Evolutionary conservation across 2,329 filamentous ascomycete species (phyloP), one percentile per base, ranked within the genome.

Genomic region (Epichloe scottii): DNA sequence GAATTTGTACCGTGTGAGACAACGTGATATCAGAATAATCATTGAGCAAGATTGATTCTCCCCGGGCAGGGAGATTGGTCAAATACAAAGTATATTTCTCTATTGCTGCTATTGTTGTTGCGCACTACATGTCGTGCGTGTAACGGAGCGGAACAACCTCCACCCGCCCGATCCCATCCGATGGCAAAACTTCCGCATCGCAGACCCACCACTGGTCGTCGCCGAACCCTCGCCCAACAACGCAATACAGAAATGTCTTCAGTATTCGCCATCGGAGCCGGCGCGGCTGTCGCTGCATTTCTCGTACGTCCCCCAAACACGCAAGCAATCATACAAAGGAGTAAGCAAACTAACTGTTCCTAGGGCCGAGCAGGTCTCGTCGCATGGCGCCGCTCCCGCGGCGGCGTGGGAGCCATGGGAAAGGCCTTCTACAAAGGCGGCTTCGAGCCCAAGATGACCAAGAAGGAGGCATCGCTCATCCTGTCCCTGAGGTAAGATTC

Each of bases 341-440:
- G 11, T 12, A 49, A 17, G 35, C 26, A 14, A 44, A 26, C 19
- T 41, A 15, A 46, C 43, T n/a, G 4, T 14, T 52, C 49, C 40
- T 62, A 96, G 89, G 91, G 93, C 58, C 88, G 93, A 64, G 91
- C 93, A 54, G 91, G 90, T 61, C 79, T 95, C 39, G 86, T 97
- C 62, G 93, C 93, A 59, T 80, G 90, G 68, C 83, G 90, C 56
- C 82, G 88, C 62, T 95, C 85, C 54, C 79, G 86, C 55, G 86
- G 87, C 56, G 84, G 84, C 56, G 76, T 87, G 46, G 86, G 85
- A 58, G 84, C 86, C 37, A 73, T 95, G 60, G 93, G 93, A 61
- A 89, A 90, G 68, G 83, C 89, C 41, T 98, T 89, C 66, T 97
- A 96, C 78, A 98, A 97, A 71, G 93, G 93, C 59, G 93, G 93